Conservation (phyloP, 2,329 filamentous ascomycete genomes). For the Fusarium sp. region DNA sequence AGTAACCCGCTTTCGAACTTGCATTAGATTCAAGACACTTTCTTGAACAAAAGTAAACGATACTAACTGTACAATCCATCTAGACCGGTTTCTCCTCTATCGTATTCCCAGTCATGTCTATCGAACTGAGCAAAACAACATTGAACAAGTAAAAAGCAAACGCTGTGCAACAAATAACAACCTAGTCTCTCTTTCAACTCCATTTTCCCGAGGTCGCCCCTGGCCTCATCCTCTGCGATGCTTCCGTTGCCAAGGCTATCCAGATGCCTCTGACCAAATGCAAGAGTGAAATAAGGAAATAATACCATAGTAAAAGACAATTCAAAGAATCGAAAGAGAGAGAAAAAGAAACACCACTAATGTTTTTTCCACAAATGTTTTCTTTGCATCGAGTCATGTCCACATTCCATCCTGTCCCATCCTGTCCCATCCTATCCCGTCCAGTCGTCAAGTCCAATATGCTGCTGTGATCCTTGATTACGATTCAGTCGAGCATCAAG, state of each 20-base stretch:
- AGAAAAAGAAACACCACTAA: slow-evolving; percentile 8
- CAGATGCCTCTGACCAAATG: slow-evolving; percentile 40
- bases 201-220: slow-evolving; percentile 32
- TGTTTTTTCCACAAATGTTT: slow-evolving; percentile 33
- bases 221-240: slow-evolving; percentile 23
- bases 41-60: slow-evolving; percentile 25
- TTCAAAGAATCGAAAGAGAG: slow-evolving; percentile 34
- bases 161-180: slow-evolving; percentile 25
- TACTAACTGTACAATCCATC: slow-evolving; percentile 43
- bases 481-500: not conserved
- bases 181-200: slow-evolving; percentile 33
- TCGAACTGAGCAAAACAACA: slow-evolving; percentile 24
- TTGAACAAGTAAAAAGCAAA: slow-evolving; percentile 19
- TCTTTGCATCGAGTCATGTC: slow-evolving; percentile 35
- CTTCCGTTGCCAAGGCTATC: slow-evolving; percentile 19
- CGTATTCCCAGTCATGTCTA: slow-evolving; percentile 25
- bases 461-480: slow-evolving; percentile 26
- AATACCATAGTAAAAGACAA: slow-evolving; percentile 38
- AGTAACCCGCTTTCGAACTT: slow-evolving; percentile 12
- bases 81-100: slow-evolving; percentile 38
- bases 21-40: slow-evolving; percentile 14
- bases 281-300: slow-evolving; percentile 19
- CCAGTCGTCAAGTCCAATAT: slow-evolving; percentile 36
- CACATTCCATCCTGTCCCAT: slow-evolving; percentile 33
- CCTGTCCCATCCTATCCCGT: slow-evolving; percentile 27